These are phyloP conservation scores for Metschnikowia noctiluminum DNA, from an alignment of 805 yeast genomes.

Conservation along the genomic window DNA sequence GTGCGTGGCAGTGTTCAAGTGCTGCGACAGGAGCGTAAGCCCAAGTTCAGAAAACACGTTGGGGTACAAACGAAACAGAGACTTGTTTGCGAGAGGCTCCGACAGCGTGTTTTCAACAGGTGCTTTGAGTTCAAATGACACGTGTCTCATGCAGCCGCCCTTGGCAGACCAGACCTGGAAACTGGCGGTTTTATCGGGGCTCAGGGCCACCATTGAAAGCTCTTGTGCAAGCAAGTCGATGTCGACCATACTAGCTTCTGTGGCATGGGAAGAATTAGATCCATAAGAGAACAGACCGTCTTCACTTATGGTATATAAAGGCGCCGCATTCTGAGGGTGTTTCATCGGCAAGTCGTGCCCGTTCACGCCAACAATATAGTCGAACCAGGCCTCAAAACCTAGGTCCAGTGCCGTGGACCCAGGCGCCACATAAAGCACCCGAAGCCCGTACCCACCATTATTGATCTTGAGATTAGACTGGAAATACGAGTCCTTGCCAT, in stretches of 20 bases:
- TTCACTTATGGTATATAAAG: constrained; percentile 33
- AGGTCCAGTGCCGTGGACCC: constrained; percentile 32
- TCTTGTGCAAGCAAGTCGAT: constrained; percentile 43
- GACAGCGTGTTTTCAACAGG: background rate
- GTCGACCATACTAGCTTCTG: constrained; percentile 38
- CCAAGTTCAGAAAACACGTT: constrained; percentile 54
- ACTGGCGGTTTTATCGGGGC: constrained; percentile 39
- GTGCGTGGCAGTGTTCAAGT: constrained; percentile 68
- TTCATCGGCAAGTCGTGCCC: constrained; percentile 56
- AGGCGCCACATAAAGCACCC: constrained; percentile 38
- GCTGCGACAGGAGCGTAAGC: constrained; percentile 71
- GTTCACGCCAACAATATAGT: constrained; percentile 77
- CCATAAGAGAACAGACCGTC: constrained; percentile 42
- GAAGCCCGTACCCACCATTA: constrained; percentile 40
- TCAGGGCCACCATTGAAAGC: constrained; percentile 30
- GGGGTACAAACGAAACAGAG: constrained; percentile 14
- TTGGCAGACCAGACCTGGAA: constrained; percentile 83
- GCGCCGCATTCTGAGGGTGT: constrained; percentile 20
- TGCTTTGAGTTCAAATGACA: constrained; percentile 21
- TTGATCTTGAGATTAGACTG: constrained; percentile 29
- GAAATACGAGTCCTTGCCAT: constrained; percentile 33
- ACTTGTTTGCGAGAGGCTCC: background rate
- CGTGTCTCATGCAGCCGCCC: constrained; percentile 56
- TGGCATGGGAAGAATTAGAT: constrained; percentile 22
- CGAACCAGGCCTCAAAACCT: constrained; percentile 79